A percentile compares a stretch with the other conserved stretches of the same genome.
Evolutionary conservation across 108 stramenopile genomes (phyloP).

Genomic region (Ochromonas danica): DNA sequence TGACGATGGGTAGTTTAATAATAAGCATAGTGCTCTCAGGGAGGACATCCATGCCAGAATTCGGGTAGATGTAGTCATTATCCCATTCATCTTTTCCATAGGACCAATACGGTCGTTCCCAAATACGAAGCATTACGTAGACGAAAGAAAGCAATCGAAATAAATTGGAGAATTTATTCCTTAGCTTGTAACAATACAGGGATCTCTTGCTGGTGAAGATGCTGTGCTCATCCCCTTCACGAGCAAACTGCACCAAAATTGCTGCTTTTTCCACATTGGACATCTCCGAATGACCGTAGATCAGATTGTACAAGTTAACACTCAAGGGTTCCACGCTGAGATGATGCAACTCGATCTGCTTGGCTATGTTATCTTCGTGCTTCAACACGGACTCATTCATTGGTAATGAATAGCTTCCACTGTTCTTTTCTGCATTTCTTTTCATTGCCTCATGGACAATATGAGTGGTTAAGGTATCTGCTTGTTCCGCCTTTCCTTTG

Average conservation of each 20-base stretch:
- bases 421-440: no score
- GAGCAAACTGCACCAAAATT: constrained; percentile 19
- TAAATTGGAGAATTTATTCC: background rate
- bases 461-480: no score
- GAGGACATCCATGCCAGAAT: background rate
- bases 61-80: constrained; percentile 15
- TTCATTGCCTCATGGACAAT: no score
- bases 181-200: background rate
- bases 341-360: background rate
- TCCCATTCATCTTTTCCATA: background rate
- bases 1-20: background rate
- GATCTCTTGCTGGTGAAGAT: background rate
- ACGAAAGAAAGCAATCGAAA: background rate
- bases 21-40: background rate
- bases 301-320: no score
- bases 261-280: background rate
- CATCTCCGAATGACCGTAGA: background rate
- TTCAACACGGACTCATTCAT: no score
- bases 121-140: background rate
- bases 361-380: background rate
- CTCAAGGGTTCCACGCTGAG: no score
- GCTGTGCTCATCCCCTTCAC: background rate
- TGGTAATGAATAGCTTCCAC: no score
- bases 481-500: no score
- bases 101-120: constrained; percentile 5